Evolutionary conservation across 768 basidiomycete genomes (phyloP), one percentile per base, ranked within the genome.

Genomic region (Trametes punicea): DNA sequence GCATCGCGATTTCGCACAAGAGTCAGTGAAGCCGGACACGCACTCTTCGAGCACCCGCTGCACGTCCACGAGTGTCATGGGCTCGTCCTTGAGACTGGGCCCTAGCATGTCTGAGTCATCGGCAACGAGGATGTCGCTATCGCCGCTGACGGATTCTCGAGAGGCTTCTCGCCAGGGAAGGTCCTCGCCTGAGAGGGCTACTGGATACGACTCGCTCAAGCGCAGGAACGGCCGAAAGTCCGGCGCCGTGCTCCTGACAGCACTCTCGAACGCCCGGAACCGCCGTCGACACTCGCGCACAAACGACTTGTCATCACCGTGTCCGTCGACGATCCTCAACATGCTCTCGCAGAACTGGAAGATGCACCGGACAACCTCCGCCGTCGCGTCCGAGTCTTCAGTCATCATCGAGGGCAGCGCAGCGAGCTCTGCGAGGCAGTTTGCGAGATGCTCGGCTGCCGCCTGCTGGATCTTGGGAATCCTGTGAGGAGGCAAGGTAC

Each of bases 281-380:
- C 64, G 56, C 0, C 56, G 63, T 18, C 69, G 69, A 31, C 73
- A 74, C 1, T 55, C 54, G 48, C 75, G 78, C 0, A 71, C 72
- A 18, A 80, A 68, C 1, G 7, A 45, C 62, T 77, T 76, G 55
- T 72, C 61, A 4, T 69, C 63, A 33, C 65, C 60, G 4, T 57
- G 51, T 1, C 76, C 79, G 4, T 65, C 61, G 20, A 77, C 72
- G 1, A 57, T 58, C 2, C 62, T 59, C 20, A 62, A 67, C 40
- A 78, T 69, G 2, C 68, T 75, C 18, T 68, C 62, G 51, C 75
- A 81, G 55, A 87, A 85, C 0, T 61, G 62, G 0, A 68, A 76
- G 36, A 84, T 68, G 8, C 73, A 73, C 3, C 65, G 62, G 2
- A 79, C 69, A 1, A 85, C 70, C 59, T 82, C 79, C 1, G 75